Percentiles rank a stretch among this genome's conserved stretches.
These are phyloP conservation scores for Pholiota conissans DNA, from an alignment of 768 basidiomycete species.

Conservation along the genomic window DNA sequence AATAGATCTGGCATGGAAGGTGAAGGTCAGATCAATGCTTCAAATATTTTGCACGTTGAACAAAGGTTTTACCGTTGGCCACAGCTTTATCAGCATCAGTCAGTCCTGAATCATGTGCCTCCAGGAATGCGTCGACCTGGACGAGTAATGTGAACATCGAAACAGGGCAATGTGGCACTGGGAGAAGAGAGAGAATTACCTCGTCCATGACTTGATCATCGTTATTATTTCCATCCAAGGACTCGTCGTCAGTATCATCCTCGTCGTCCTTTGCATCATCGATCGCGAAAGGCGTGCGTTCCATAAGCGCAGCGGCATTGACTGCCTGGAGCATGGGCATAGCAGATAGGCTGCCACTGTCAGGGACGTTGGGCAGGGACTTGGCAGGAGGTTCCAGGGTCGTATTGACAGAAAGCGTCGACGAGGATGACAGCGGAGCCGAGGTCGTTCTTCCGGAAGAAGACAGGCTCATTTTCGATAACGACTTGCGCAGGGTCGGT, in stretches of 20 bases:
- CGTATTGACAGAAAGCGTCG: constrained; percentile 53
- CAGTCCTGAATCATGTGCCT: constrained; percentile 87
- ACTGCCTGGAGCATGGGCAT: constrained; percentile 73
- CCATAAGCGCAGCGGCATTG: constrained; percentile 84
- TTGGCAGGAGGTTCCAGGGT: constrained; percentile 27
- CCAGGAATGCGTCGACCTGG: constrained; percentile 90
- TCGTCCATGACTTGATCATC: constrained; percentile 82
- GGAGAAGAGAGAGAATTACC: constrained; percentile 38
- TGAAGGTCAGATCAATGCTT: constrained; percentile 5
- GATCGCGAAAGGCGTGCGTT: constrained; percentile 94
- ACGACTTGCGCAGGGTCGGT: constrained; percentile 59
- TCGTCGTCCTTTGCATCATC: constrained; percentile 90
- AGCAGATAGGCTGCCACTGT: constrained; percentile 47
- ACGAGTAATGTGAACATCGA: background rate
- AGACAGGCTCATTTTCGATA: constrained; percentile 53
- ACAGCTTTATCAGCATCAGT: constrained; percentile 78
- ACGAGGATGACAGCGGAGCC: constrained; percentile 36
- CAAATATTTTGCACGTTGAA: background rate
- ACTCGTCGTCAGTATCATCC: constrained; percentile 65
- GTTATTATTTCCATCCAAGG: constrained; percentile 59
- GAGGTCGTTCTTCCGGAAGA: constrained; percentile 24
- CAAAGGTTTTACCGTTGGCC: constrained; percentile 58
- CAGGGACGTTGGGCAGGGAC: constrained; percentile 31
- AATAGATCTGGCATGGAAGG: constrained; percentile 55
- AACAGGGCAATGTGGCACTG: background rate